Evolutionary conservation across 2,329 filamentous ascomycete genomes (phyloP), one percentile per base, ranked within the genome.

Genomic region (Claviceps maximensis): DNA sequence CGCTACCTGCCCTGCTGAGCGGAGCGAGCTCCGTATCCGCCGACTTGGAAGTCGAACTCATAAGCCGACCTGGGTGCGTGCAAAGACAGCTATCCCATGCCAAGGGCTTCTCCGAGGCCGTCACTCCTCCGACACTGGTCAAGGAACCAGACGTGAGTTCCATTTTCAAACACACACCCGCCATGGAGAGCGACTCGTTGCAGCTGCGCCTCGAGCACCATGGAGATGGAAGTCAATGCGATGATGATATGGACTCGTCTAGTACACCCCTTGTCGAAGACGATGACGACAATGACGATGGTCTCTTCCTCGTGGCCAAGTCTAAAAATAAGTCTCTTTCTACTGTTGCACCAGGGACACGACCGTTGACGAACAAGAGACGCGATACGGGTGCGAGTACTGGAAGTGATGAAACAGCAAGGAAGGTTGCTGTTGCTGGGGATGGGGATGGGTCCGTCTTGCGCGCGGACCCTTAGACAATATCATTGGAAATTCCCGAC

Each of bases 21-120:
- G 78, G 80, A 12, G 78, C 80, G 9, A 83, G 80, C 60, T 84
- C 81, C 2, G 74, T 83, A 10, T 84, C 79, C 15, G 79, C 77
- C 1, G 81, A 83, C 58, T 69, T 76, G 23, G 81, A 84, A 56
- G 78, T 75, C 1, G 81, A 84, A 49, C 78, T 82, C 7, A 31
- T 44, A 19, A 49, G 50, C 17, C 42, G 50, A 27, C 13, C 47
- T 8, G 50, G 47, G 17, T 27, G 21, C 27, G 29, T 17, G 12
- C 41, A 67, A 82, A 3, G 67, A 74, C 52, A 70, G 67, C 23
- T 77, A 76, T 10, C 74, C 73, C 5, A 66, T 71, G 6, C 67
- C 77, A 7, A 68, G 68, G 49, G 59, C 55, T 74, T 76, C 1
- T 73, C 72, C 2, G 77, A 80, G 55, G 77, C 75, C 2, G 67